phyloP scores from a whole-genome alignment of 1,284 basidiomycete genomes.

The Cerrena zonata region DNA sequence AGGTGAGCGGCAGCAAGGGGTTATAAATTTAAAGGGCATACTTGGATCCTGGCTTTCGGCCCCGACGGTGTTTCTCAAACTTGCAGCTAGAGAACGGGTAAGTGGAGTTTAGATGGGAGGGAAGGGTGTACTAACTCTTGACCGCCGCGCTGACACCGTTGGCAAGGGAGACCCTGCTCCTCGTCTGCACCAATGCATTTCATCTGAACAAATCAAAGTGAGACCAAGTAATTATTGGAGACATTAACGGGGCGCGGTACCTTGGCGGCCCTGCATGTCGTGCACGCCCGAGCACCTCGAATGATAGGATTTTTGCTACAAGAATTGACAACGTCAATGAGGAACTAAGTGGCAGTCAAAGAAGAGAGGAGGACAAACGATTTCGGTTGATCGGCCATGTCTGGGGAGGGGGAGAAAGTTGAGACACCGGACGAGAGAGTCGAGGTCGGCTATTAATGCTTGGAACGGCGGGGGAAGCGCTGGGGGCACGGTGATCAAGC shows the following conservation, averaged over 20 bases:
- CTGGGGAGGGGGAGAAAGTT: not conserved
- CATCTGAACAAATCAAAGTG: conserved; percentile 49
- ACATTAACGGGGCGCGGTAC: conserved; percentile 32
- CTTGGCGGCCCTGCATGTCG: conserved; percentile 77
- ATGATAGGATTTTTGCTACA: conserved; percentile 52
- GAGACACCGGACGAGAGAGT: conserved; percentile 1
- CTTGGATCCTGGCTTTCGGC: conserved; percentile 85
- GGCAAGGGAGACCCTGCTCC: conserved; percentile 54
- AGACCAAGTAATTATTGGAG: conserved; percentile 14
- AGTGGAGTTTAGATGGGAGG: conserved; percentile 13
- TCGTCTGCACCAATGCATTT: conserved; percentile 83
- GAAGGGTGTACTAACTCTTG: conserved; percentile 47
- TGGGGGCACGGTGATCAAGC: not conserved
- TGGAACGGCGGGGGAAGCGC: not conserved
- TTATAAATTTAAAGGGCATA: conserved; percentile 31
- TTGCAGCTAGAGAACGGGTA: conserved; percentile 48
- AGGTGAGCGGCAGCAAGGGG: conserved; percentile 5
- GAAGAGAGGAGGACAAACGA: conserved; percentile 6
- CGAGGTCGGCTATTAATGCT: conserved; percentile 1
- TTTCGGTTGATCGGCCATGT: conserved; percentile 6
- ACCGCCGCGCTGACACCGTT: conserved; percentile 73
- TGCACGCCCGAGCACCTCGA: conserved; percentile 72
- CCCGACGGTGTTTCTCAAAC: conserved; percentile 80
- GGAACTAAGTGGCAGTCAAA: conserved; percentile 2
- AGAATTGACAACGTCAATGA: not conserved